phyloP scores from a whole-genome alignment of 2,329 filamentous ascomycete genomes.

The Pyrenophora seminiperda region DNA sequence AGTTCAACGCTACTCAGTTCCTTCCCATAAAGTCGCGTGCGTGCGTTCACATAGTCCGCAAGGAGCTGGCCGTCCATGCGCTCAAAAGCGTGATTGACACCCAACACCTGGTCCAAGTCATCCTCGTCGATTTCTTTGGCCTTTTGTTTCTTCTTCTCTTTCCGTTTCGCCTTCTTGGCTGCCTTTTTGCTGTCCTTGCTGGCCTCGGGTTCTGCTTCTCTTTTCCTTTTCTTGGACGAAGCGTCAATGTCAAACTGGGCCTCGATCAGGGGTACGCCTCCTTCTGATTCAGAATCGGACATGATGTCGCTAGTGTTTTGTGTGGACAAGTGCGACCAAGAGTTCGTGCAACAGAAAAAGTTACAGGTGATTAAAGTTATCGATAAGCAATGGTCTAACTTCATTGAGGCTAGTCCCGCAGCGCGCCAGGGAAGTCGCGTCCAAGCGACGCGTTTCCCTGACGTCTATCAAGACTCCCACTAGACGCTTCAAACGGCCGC shows the following conservation, averaged over 20 bases:
- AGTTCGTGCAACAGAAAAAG: slow-evolving; percentile 28
- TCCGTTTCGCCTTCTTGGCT: slow-evolving; percentile 48
- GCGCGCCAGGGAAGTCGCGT: slow-evolving; percentile 21
- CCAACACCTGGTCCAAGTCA: slow-evolving; percentile 52
- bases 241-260: slow-evolving; percentile 43
- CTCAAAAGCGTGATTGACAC: slow-evolving; percentile 78
- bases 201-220: slow-evolving; percentile 38
- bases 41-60: slow-evolving; percentile 83
- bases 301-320: slow-evolving; percentile 42
- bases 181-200: slow-evolving; percentile 45
- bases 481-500: slow-evolving; percentile 11
- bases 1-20: slow-evolving; percentile 84
- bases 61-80: slow-evolving; percentile 82
- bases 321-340: slow-evolving; percentile 20
- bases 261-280: slow-evolving; percentile 53
- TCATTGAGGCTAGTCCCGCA: slow-evolving; percentile 4
- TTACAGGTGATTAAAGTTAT: slow-evolving; percentile 34
- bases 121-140: slow-evolving; percentile 68
- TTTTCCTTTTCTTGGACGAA: slow-evolving; percentile 52
- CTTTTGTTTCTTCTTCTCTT: slow-evolving; percentile 63
- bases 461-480: slow-evolving; percentile 29
- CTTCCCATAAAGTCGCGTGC: slow-evolving; percentile 75
- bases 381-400: slow-evolving; percentile 31
- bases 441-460: slow-evolving; percentile 26
- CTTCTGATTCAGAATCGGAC: slow-evolving; percentile 53